Evolutionary conservation across 371 early-diverging fungal genomes (phyloP).

Genomic region (Catenaria anguillulae): DNA sequence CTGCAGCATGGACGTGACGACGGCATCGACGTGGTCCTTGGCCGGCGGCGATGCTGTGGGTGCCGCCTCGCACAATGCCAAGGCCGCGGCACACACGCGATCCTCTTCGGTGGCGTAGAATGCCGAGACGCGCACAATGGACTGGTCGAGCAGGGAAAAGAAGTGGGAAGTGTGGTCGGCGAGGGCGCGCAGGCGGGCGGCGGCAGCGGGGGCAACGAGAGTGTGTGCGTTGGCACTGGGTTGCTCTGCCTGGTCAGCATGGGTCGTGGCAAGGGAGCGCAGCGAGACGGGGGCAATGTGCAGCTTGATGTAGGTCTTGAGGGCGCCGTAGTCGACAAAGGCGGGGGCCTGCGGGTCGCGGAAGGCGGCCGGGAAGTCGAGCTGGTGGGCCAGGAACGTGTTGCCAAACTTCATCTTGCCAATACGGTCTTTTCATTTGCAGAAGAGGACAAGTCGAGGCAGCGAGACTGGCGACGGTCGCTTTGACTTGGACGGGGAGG

Average conservation of each 20-base stretch:
- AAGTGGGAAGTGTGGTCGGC: constrained; percentile 31
- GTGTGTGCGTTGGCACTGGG: not conserved
- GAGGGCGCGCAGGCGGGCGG: constrained; percentile 26
- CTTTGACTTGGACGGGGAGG: too few species aligned
- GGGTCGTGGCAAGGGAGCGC: constrained; percentile 23
- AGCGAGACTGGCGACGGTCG: too few species aligned
- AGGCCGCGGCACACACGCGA: constrained; percentile 13
- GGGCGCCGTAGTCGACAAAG: constrained; percentile 43
- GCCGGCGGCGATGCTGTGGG: not conserved
- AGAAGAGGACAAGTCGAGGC: too few species aligned
- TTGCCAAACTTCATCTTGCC: constrained; percentile 67
- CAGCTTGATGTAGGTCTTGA: constrained; percentile 46
- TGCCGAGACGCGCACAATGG: constrained; percentile 35
- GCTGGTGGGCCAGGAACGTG: constrained; percentile 45
- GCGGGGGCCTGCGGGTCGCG: constrained; percentile 23
- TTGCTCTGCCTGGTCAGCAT: constrained; percentile 12
- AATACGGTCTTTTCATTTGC: too few species aligned
- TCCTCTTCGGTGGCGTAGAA: constrained; percentile 30
- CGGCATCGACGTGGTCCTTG: constrained; percentile 10
- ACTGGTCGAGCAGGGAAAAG: constrained; percentile 38
- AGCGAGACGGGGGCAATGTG: constrained; percentile 31
- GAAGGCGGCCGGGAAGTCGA: constrained; percentile 41
- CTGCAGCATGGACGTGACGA: constrained; percentile 3
- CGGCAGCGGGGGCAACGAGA: constrained; percentile 28
- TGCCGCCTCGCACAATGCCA: not conserved